Percentiles rank a stretch among this genome's conserved stretches.
Evolutionary conservation across 306 rosid genomes (phyloP).

Genomic region (Castanea mollissima): DNA sequence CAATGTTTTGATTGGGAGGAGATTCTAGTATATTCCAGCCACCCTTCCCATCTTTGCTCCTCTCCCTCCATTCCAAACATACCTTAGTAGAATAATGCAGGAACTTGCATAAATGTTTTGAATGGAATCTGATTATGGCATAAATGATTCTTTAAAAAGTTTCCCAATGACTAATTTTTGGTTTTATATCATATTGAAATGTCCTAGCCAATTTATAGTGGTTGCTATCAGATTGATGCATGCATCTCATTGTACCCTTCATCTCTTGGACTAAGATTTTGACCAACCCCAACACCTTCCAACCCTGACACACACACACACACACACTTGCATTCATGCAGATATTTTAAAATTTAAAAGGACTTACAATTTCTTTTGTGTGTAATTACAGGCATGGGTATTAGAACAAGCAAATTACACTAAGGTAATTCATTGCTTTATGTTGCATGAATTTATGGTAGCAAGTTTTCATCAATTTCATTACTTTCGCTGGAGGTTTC

Average conservation of each 20-base stretch:
- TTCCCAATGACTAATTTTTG: not conserved
- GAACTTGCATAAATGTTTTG: not conserved
- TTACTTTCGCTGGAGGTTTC: not conserved
- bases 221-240: not conserved
- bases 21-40: too few species aligned
- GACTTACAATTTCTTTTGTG: slow-evolving; percentile 7
- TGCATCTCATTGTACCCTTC: not conserved
- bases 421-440: slow-evolving; percentile 49
- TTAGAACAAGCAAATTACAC: slow-evolving; percentile 81
- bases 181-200: not conserved
- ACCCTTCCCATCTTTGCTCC: too few species aligned
- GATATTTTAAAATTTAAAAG: slow-evolving; percentile 3
- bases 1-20: too few species aligned
- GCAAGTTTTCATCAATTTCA: slow-evolving; percentile 8
- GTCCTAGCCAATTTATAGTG: not conserved
- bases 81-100: not conserved
- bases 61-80: too few species aligned
- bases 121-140: not conserved
- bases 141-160: not conserved
- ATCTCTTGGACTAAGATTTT: not conserved
- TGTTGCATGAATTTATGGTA: slow-evolving; percentile 13
- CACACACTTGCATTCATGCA: not conserved
- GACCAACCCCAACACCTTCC: not conserved
- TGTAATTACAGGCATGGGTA: slow-evolving; percentile 54
- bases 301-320: not conserved